These are phyloP conservation scores for Annulohypoxylon truncatum DNA, from an alignment of 2,329 filamentous ascomycete genomes.

Conservation along the genomic window DNA sequence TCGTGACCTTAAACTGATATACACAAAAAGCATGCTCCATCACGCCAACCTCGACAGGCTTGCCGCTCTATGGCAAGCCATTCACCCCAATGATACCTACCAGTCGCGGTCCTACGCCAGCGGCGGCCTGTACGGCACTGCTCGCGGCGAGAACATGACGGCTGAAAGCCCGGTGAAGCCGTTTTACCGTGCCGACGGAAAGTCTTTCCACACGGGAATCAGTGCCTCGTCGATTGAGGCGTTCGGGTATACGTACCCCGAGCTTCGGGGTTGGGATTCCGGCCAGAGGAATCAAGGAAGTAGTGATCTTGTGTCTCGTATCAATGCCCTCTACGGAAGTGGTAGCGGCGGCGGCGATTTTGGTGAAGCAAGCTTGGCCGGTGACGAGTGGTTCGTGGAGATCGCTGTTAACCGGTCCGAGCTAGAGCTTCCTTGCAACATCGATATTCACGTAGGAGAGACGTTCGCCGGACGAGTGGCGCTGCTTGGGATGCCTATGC, in stretches of 20 bases:
- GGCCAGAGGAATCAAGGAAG: conserved; percentile 63
- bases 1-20: neutral
- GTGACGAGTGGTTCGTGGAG: conserved; percentile 52
- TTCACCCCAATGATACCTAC: conserved; percentile 51
- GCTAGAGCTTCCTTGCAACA: conserved; percentile 53
- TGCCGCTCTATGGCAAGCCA: conserved; percentile 62
- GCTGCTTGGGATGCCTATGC: conserved; percentile 54
- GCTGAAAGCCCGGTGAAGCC: conserved; percentile 61
- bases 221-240: conserved; percentile 46
- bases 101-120: conserved; percentile 46
- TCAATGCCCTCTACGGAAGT: conserved; percentile 63
- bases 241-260: conserved; percentile 58
- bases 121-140: conserved; percentile 55
- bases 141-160: conserved; percentile 54
- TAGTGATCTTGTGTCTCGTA: conserved; percentile 70
- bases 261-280: conserved; percentile 56
- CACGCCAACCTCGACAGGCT: conserved; percentile 71
- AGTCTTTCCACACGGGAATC: conserved; percentile 57
- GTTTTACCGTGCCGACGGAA: conserved; percentile 57
- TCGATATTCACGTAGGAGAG: conserved; percentile 51
- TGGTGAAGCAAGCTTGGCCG: neutral
- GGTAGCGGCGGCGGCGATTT: neutral
- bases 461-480: conserved; percentile 50
- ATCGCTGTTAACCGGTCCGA: conserved; percentile 54
- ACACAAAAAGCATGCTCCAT: conserved; percentile 58